A percentile compares a stretch with the other conserved stretches of the same genome.
These are phyloP conservation scores for Tylopilus rubrobrunneus DNA, from an alignment of 768 basidiomycete species.

Conservation along the genomic window DNA sequence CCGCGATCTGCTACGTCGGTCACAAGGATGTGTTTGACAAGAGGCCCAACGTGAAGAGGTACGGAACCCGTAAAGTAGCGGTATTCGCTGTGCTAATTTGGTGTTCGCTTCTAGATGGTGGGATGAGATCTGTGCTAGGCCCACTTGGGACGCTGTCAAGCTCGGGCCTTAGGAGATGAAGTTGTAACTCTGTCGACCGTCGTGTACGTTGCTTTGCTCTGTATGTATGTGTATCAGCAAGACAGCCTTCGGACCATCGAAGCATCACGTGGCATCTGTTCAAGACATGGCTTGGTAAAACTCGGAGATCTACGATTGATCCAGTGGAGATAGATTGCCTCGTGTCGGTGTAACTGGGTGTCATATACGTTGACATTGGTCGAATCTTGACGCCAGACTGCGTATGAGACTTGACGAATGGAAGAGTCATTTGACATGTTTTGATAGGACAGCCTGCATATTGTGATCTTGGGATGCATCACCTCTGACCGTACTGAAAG, in stretches of 20 bases:
- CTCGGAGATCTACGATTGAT: background rate
- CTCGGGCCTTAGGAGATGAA: conserved; percentile 23
- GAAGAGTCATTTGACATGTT: background rate
- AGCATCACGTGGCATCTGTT: background rate
- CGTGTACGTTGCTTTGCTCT: background rate
- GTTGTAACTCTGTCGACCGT: background rate
- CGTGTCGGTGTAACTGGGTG: too few relatives aligned
- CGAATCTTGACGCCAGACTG: too few relatives aligned
- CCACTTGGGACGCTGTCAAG: conserved; percentile 46
- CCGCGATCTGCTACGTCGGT: conserved; percentile 22
- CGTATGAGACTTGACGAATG: background rate
- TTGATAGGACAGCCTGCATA: background rate
- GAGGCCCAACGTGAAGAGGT: conserved; percentile 46
- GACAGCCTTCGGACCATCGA: background rate
- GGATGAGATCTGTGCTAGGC: conserved; percentile 42
- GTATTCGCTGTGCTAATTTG: conserved; percentile 1
- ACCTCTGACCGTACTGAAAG: background rate
- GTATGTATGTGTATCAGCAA: background rate
- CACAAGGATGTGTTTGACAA: conserved; percentile 27
- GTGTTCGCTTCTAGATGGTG: conserved; percentile 43
- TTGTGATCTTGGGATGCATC: background rate
- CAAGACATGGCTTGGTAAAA: background rate
- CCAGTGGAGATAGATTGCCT: background rate
- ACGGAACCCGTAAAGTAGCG: background rate
- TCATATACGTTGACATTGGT: background rate